These are phyloP conservation scores for Linanthus parryae DNA, from an alignment of 148 eudicot genomes.

Conservation along the genomic window DNA sequence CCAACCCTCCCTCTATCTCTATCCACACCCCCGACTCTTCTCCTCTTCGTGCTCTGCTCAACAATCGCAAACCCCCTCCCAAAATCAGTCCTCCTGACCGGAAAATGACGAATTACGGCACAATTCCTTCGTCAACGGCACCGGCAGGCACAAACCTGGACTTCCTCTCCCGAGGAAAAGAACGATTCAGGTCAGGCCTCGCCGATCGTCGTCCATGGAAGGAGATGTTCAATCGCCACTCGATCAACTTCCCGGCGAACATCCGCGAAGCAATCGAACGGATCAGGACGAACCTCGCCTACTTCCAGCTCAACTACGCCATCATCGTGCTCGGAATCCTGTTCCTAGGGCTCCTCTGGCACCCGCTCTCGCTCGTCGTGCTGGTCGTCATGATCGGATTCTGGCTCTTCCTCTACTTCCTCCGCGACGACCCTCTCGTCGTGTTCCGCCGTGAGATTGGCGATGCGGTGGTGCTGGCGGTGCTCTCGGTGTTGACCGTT, in stretches of 20 bases:
- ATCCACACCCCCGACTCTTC: too few relatives aligned
- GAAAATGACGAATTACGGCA: constrained; percentile 48
- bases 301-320: constrained; percentile 72
- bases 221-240: constrained; percentile 40
- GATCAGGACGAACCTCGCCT: constrained; percentile 41
- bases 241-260: constrained; percentile 26
- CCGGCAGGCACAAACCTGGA: constrained; percentile 31
- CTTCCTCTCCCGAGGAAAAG: constrained; percentile 59
- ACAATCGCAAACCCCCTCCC: too few relatives aligned
- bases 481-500: constrained; percentile 41
- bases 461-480: constrained; percentile 41
- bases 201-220: constrained; percentile 68
- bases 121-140: constrained; percentile 36
- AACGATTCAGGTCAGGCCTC: constrained; percentile 38
- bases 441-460: constrained; percentile 28
- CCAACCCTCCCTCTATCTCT: too few relatives aligned
- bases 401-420: constrained; percentile 75
- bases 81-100: too few relatives aligned
- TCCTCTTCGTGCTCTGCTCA: too few relatives aligned
- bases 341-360: constrained; percentile 71
- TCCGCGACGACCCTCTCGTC: constrained; percentile 60
- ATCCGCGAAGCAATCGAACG: constrained; percentile 32
- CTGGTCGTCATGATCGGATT: constrained; percentile 45
- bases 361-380: constrained; percentile 79
- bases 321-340: constrained; percentile 40